Evolutionary conservation across 345 rosid genomes (phyloP).

Genomic region (Eutrema heterophyllum): DNA sequence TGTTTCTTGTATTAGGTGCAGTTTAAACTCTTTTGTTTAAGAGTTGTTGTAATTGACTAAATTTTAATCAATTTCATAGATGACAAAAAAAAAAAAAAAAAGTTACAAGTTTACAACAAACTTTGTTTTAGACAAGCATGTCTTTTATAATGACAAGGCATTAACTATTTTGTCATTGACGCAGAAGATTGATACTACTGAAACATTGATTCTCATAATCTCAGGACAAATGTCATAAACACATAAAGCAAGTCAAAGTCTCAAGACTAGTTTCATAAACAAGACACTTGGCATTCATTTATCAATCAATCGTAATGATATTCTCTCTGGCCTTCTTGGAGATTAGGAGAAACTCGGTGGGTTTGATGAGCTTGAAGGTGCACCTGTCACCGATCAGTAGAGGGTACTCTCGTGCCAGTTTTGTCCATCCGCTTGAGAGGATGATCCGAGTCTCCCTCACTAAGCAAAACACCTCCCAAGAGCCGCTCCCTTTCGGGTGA

Average conservation of each 20-base stretch:
- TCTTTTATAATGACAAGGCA: not conserved
- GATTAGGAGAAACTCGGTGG: not conserved
- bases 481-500: not conserved
- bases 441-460: not conserved
- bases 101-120: not conserved
- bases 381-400: not conserved
- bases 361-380: not conserved
- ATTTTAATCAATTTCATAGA: no score
- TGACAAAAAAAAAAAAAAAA: no score
- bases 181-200: not conserved
- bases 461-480: slow-evolving; percentile 23
- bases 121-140: not conserved
- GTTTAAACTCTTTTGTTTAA: no score
- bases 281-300: not conserved
- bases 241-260: not conserved
- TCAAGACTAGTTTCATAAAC: not conserved
- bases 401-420: not conserved
- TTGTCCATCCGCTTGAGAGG: not conserved
- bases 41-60: no score
- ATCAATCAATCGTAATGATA: not conserved
- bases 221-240: not conserved
- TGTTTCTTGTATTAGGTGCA: no score
- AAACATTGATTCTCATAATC: not conserved
- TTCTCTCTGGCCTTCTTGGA: not conserved
- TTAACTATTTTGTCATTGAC: not conserved